These are phyloP conservation scores for Blastobotrys indianensis DNA, from an alignment of 1,139 yeast species.

Conservation along the genomic window DNA sequence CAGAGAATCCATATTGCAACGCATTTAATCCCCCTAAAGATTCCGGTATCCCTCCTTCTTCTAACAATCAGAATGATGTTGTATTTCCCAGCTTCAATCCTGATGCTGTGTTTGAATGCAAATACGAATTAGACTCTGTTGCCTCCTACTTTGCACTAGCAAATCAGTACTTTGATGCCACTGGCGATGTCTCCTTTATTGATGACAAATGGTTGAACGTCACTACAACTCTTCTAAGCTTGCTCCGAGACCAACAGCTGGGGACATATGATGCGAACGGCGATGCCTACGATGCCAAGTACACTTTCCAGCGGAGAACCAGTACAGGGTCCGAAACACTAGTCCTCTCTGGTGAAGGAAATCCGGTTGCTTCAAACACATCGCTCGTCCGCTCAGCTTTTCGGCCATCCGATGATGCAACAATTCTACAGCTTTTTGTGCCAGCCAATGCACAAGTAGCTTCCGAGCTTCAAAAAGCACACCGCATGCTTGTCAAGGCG, in stretches of 20 bases:
- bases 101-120: slow-evolving; percentile 75
- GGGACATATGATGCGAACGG: slow-evolving; percentile 62
- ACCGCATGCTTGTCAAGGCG: slow-evolving; percentile 22
- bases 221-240: slow-evolving; percentile 45
- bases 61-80: slow-evolving; percentile 37
- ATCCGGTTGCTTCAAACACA: slow-evolving; percentile 68
- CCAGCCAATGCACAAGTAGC: slow-evolving; percentile 82
- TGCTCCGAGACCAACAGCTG: slow-evolving; percentile 54
- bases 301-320: slow-evolving; percentile 69
- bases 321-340: slow-evolving; percentile 76
- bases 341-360: slow-evolving; percentile 71
- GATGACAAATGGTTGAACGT: slow-evolving; percentile 57
- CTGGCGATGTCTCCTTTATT: slow-evolving; percentile 48
- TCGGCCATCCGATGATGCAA: slow-evolving; percentile 87
- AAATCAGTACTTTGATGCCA: slow-evolving; percentile 59
- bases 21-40: slow-evolving; percentile 83
- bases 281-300: slow-evolving; percentile 30
- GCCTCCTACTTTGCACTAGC: slow-evolving; percentile 75
- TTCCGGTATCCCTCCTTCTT: slow-evolving; percentile 7
- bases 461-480: slow-evolving; percentile 49
- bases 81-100: slow-evolving; percentile 70
- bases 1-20: slow-evolving; percentile 72
- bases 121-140: slow-evolving; percentile 80
- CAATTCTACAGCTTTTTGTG: slow-evolving; percentile 69
- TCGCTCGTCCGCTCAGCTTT: slow-evolving; percentile 81